Evolutionary conservation across 345 rosid genomes (phyloP), one percentile per base, ranked within the genome.

Genomic region (Nephelium lappaceum): DNA sequence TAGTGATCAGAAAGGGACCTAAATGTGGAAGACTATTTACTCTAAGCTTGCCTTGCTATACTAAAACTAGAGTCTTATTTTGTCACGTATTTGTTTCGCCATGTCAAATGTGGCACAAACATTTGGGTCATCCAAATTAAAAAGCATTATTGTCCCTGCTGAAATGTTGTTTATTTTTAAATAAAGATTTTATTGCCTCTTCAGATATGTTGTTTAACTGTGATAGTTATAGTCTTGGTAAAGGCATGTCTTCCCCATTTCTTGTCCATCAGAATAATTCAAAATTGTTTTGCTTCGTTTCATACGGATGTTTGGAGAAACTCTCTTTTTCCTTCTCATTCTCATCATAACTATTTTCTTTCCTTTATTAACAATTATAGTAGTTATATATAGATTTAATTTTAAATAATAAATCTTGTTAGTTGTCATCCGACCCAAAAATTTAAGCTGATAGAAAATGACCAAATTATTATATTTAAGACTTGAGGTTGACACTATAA

Each of bases 1-100:
- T 19, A 12, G n/a, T 64, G 25, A 36, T 72, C 18, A 47, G 24
- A 41, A 3, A 67, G 23, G 68, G 39, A 53, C 77, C 68, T 79
- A 72, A 72, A 72, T 58, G 38, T 72, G 76, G 76, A 72, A 9
- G 65, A n/a, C n/a, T n/a, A n/a, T n/a, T n/a, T n/a, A n/a, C n/a
- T n/a, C n/a, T n/a, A n/a, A n/a, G n/a, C n/a, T 64, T 5, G 68
- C 41, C 19, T 1, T 1, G 2, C n/a, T 25, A 64, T 64, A 2
- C 14, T n/a, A 25, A 64, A 41, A 64, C 25, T 64, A 64, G 27
- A 64, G 9, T 15, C 1, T 64, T 64, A 4, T 64, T 64, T 64
- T 64, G 39, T 64, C 25, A 41, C 27, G 25, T 11, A 3, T 27
- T 9, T 14, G n/a, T 25, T 64, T 4, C 68, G 25, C 11, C 0